Base-by-base conservation (phyloP, 306 rosid genomes). In the Oemleria cerasiformis region DNA sequence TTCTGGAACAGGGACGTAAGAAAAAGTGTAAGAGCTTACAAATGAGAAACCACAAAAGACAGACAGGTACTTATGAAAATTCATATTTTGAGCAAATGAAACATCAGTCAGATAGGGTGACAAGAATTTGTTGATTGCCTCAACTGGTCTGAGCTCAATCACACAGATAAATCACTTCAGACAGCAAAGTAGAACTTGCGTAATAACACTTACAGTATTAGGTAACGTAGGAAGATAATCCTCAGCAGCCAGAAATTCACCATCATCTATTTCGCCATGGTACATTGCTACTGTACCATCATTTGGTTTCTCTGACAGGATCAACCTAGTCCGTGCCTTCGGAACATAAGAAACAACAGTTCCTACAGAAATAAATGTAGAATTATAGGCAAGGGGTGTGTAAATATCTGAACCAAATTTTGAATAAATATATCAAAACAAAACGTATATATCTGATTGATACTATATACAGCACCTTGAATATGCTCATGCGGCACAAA, bases 231-330 rank as follows among this genome's bases (percentile, higher is more conserved):
- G 96, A 78, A 95, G 96, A 80, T 80, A 60, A 71, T 89, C 96
- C 85, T 95, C 96, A 0, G 74, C 80, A 48, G 86, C 75, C 47
- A 84, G 34, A 71, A 81, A 86, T 59, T 86, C 87, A 67, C 6
- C 47, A 19, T 75, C 92, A 2, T 88, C 92, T 38, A 83, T 67
- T 30, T 95, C 96, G 59, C 96, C 97, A 42, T 78, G 85, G 77
- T 77, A 81, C 88, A 91, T 78, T 77, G 92, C 96, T 54, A 95
- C 97, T 14, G 93, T 92, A 72, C 99, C 96, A 84, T 94, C 97
- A 61, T 80, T 86, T 73, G 91, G 91, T 87, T 84, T 95, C 86
- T 95, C 96, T 62, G 90, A 81, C 90, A 95, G 74, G 69, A 88
- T 88, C 92, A 95, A 78, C 85, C 88, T 86, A 67, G 85, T 82